These are phyloP conservation scores for Fusarium dlaminii DNA, from an alignment of 2,329 filamentous ascomycete genomes.

Conservation along the genomic window DNA sequence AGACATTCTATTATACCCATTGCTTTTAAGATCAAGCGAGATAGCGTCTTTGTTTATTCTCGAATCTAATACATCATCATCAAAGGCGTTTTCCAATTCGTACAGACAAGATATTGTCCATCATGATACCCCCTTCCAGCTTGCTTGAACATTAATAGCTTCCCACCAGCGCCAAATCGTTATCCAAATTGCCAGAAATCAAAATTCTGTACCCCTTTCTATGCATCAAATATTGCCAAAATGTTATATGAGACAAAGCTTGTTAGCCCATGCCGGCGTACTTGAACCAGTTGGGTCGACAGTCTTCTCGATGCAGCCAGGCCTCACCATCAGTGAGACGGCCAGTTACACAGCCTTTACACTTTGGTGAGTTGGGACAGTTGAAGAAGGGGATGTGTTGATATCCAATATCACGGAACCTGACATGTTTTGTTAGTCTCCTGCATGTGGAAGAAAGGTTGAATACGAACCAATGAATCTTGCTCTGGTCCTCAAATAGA, in stretches of 20 bases:
- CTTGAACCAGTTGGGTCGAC: conserved; percentile 97
- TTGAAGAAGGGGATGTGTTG: conserved; percentile 99
- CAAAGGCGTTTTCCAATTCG: conserved; percentile 20
- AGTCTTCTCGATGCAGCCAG: conserved; percentile 90
- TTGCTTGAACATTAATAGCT: conserved; percentile 12
- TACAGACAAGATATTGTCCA: conserved; percentile 12
- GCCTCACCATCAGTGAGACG: conserved; percentile 88
- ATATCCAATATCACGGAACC: conserved; percentile 99
- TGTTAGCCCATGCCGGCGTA: conserved; percentile 80
- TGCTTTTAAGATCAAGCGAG: neutral
- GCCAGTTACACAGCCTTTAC: conserved; percentile 85
- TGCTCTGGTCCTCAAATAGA: conserved; percentile 88
- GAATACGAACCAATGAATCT: conserved; percentile 86
- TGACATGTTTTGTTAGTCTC: conserved; percentile 49
- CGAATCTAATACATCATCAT: conserved; percentile 19
- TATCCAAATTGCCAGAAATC: conserved; percentile 7
- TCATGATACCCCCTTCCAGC: conserved; percentile 18
- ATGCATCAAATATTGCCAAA: conserved; percentile 14
- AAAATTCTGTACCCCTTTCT: conserved; percentile 13
- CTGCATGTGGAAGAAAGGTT: neutral
- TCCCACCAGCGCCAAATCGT: conserved; percentile 35
- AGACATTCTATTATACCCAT: conserved; percentile 27
- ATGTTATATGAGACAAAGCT: neutral
- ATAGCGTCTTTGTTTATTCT: conserved; percentile 2
- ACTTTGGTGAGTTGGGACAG: conserved; percentile 96